Percentiles rank a stretch among this genome's conserved stretches.
Conservation (phyloP, 768 basidiomycete genomes). For the Tulasnella sp. region DNA sequence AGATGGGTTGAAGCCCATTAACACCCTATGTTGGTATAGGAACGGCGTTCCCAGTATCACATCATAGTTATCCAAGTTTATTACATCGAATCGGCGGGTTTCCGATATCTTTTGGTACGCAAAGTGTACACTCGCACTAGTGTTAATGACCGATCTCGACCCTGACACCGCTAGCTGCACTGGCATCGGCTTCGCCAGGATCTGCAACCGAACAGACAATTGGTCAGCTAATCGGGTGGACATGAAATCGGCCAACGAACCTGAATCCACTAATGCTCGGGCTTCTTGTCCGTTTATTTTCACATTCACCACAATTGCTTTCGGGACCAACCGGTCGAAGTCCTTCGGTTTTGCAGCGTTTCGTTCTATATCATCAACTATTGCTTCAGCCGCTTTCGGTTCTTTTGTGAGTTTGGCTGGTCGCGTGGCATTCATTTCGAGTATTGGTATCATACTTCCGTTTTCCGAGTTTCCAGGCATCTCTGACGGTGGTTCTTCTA, state of each 20-base stretch:
- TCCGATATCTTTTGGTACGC: conserved; percentile 30
- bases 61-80: conserved; percentile 33
- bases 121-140: conserved; percentile 21
- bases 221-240: conserved; percentile 28
- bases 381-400: not conserved
- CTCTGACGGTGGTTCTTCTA: not conserved
- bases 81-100: conserved; percentile 27
- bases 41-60: conserved; percentile 26
- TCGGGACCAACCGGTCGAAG: conserved; percentile 7
- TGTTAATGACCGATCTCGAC: conserved; percentile 31
- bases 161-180: conserved; percentile 34
- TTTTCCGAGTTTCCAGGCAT: not conserved
- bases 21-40: conserved; percentile 15
- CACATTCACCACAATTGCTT: conserved; percentile 4
- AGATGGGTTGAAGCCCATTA: conserved; percentile 11
- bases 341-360: conserved; percentile 10
- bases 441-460: not conserved
- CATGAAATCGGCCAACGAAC: conserved; percentile 16
- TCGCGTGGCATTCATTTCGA: not conserved
- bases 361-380: conserved; percentile 3
- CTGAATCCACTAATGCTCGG: conserved; percentile 14
- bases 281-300: conserved; percentile 5
- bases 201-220: conserved; percentile 22
- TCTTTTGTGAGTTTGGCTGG: not conserved
- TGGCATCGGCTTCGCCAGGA: conserved; percentile 26